Base-by-base conservation (phyloP, 2,329 filamentous ascomycete species). In the Monosporascus sp. region DNA sequence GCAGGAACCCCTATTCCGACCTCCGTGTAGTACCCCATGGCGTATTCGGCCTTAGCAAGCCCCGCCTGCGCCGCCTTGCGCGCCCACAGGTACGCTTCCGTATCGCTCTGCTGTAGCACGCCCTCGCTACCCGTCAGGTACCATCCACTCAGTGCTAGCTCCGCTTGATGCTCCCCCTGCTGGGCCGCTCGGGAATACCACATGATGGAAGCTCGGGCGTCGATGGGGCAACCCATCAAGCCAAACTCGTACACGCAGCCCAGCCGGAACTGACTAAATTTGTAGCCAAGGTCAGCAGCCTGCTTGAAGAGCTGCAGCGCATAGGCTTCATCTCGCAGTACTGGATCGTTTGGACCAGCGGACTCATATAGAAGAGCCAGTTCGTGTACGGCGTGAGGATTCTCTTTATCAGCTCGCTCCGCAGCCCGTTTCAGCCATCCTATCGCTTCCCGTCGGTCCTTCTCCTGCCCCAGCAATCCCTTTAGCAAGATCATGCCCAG, bases 11-110 rank as follows among this genome's bases (percentile, higher is more conserved):
- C 94, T 62, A 99, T 97, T 14, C 94, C 94, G 48, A 94, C 87
- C 72, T 99, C 94, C 1, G 90, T 95, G 67, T 96, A 97, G 72
- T 97, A 97, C 0, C 94, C 94, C 88, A 99, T 96, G 0, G 93
- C 94, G 72, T 97, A 97, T 74, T 97, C 89, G 0, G 94, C 94
- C 76, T 97, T 99, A 7, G 91, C 86, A 38, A 97, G 73, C 3
- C 93, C 91, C 3, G 91, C 88, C 58, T 86, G 84, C 0, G 94
- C 94, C 2, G 94, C 93, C 72, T 97, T 97, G 22, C 93, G 80
- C 11, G 94, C 93, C 94, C 94, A 99, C 2, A 99, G 81, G 69
- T 97, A 99, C 1, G 94, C 94, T 70, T 99, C 94, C 0, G 90
- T 95, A 63, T 99, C 94, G 67, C 87, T 96, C 70, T 97, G 93